A percentile compares a stretch with the other conserved stretches of the same genome.
Conservation (phyloP, 768 basidiomycete species). For the Termitomyces sp. region DNA sequence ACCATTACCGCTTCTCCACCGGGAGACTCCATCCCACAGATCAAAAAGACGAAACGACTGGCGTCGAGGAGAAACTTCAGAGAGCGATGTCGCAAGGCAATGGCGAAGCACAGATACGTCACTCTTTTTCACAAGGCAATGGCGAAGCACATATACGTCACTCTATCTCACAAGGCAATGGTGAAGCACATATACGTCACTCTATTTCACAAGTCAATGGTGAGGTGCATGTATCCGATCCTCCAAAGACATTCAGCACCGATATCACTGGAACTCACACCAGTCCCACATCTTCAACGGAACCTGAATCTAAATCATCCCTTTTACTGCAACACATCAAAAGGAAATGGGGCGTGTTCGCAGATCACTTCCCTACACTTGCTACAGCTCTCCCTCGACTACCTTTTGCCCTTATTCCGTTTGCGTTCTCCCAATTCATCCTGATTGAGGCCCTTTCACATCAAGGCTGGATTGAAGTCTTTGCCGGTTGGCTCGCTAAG, state of each 20-base stretch:
- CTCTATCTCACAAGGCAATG: constrained; percentile 13
- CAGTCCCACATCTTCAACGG: background rate
- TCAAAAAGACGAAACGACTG: constrained; percentile 9
- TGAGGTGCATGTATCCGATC: constrained; percentile 14
- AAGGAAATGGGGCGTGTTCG: constrained; percentile 13
- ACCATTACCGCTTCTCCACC: constrained; percentile 37
- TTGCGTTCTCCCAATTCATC: constrained; percentile 94
- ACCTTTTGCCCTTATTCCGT: constrained; percentile 81
- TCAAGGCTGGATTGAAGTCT: constrained; percentile 92
- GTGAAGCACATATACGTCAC: constrained; percentile 7
- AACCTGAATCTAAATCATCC: background rate
- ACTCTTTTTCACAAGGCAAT: constrained; percentile 15
- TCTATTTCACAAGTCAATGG: constrained; percentile 15
- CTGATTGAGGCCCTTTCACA: constrained; percentile 80
- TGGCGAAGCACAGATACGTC: constrained; percentile 7
- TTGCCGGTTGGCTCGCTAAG: constrained; percentile 36
- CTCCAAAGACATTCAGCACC: constrained; percentile 10
- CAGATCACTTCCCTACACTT: constrained; percentile 64
- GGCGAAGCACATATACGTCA: constrained; percentile 12
- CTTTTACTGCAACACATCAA: constrained; percentile 8
- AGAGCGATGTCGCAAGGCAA: constrained; percentile 20
- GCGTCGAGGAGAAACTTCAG: constrained; percentile 20
- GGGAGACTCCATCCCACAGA: background rate
- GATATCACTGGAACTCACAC: constrained; percentile 3
- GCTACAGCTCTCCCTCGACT: constrained; percentile 59